Evolutionary conservation across 306 rosid genomes (phyloP), one percentile per base, ranked within the genome.

Genomic region (Quercus alba): DNA sequence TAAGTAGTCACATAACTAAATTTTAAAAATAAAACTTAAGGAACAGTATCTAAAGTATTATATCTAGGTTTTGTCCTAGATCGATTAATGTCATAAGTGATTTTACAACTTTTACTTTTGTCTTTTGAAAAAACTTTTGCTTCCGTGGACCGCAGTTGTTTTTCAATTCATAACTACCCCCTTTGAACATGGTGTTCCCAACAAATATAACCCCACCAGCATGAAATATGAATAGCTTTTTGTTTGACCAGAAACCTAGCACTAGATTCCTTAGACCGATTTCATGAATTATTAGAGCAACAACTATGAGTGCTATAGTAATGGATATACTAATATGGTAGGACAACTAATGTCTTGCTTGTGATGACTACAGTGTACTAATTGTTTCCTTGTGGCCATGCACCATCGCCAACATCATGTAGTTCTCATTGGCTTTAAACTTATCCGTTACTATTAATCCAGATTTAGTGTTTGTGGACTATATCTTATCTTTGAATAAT

Each of bases 341-440:
- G 78, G 74, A 33, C 78, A 64, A 3, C 11, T 49, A 49, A 23
- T 8, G 28, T 7, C 74, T 26, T 20, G 20, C 14, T 62, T 64
- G 68, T 64, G 78, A 31, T 80, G 75, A 56, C 31, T 31, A 62
- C 55, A 44, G 38, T 80, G 55, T 38, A 33, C 68, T 25, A 51
- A 25, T 35, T 74, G 33, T 74, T 63, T 64, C 74, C 67, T 55
- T 51, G 68, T 73, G 83, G 57, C 56, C 57, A 35, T 67, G 79
- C 83, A 74, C 56, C 69, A 80, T 74, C 56, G 20, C 78, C 63
- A 61, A 21, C 57, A 64, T n/a, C 74, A 15, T 73, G 49, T 64
- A 57, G 68, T 73, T 80, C 59, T 58, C 51, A 81, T 77, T 74
- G 82, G 80, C 52, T 72, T 55, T 30, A 38, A 74, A 52, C 67